Conservation (phyloP, 2,329 filamentous ascomycete genomes). For the Didymella glomerata region DNA sequence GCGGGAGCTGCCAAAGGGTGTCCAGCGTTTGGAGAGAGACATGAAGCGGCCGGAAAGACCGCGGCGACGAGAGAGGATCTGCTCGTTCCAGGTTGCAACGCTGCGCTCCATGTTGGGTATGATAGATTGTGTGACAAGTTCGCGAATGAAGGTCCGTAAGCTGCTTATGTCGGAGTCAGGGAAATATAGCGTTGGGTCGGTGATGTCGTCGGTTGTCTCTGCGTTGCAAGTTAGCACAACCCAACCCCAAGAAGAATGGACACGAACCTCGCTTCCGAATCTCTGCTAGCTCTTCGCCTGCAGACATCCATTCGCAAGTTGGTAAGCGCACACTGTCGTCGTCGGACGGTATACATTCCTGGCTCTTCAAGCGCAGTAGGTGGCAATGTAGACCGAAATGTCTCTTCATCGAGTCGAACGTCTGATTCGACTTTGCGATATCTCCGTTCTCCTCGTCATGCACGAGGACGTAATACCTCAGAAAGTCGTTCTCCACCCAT, state of each 20-base stretch:
- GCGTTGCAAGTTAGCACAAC: slow-evolving; percentile 8
- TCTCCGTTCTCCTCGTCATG: slow-evolving; percentile 97
- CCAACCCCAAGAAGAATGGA: slow-evolving; percentile 18
- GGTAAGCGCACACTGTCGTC: slow-evolving; percentile 88
- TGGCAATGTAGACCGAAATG: slow-evolving; percentile 97
- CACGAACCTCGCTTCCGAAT: slow-evolving; percentile 68
- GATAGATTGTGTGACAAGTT: slow-evolving; percentile 94
- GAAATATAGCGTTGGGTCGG: slow-evolving; percentile 78
- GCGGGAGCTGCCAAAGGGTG: slow-evolving; percentile 77
- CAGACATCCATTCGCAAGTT: slow-evolving; percentile 86
- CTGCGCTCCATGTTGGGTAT: slow-evolving; percentile 96
- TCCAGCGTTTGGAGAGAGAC: slow-evolving; percentile 89
- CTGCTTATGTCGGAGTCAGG: slow-evolving; percentile 92
- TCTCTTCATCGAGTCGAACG: slow-evolving; percentile 99
- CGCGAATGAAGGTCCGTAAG: slow-evolving; percentile 88
- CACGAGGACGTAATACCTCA: slow-evolving; percentile 94
- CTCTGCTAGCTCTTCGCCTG: slow-evolving; percentile 81
- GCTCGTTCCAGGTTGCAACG: slow-evolving; percentile 93
- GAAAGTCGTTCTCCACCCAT: slow-evolving; percentile 91
- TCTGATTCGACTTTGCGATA: slow-evolving; percentile 83
- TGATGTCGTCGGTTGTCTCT: slow-evolving; percentile 74
- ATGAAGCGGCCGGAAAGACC: slow-evolving; percentile 94
- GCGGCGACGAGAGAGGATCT: slow-evolving; percentile 87
- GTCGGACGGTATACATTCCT: slow-evolving; percentile 85
- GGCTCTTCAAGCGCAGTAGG: slow-evolving; percentile 82